Evolutionary conservation across 352 stramenopile genomes (phyloP).

Genomic region (Pythium rhizo-oryzae): DNA sequence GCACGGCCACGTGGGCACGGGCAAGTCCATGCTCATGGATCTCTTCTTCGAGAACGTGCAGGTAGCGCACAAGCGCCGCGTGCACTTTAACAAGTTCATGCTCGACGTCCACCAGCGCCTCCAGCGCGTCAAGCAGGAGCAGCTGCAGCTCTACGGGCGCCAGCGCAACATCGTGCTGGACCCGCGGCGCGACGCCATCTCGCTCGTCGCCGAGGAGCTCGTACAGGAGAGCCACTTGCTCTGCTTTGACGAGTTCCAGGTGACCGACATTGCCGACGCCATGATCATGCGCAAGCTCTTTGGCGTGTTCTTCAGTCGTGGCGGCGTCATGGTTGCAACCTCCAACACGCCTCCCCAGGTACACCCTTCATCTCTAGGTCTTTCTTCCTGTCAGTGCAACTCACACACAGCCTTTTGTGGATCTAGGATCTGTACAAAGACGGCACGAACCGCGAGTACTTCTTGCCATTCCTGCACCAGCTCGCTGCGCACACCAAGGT

Average conservation of each 20-base stretch:
- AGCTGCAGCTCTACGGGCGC: slow-evolving; percentile 76
- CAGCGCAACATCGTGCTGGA: slow-evolving; percentile 88
- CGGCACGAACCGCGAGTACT: slow-evolving; percentile 96
- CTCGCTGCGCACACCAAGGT: slow-evolving; percentile 90
- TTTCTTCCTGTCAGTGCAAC: not conserved
- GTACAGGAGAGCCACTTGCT: slow-evolving; percentile 90
- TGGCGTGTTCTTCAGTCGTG: slow-evolving; percentile 83
- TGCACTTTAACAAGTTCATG: slow-evolving; percentile 99
- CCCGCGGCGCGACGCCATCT: slow-evolving; percentile 68
- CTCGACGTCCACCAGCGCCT: slow-evolving; percentile 94
- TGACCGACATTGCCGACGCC: slow-evolving; percentile 97
- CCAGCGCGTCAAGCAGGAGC: slow-evolving; percentile 88
- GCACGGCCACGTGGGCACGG: slow-evolving; percentile 93
- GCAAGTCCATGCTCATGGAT: slow-evolving; percentile 98
- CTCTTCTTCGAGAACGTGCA: slow-evolving; percentile 86
- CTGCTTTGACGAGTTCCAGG: slow-evolving; percentile 98
- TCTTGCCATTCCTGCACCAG: slow-evolving; percentile 95
- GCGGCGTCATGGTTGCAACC: slow-evolving; percentile 95
- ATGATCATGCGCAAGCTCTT: slow-evolving; percentile 97
- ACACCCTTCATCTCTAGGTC: not conserved
- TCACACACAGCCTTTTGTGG: not conserved
- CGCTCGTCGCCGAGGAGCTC: slow-evolving; percentile 85
- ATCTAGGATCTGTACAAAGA: slow-evolving; percentile 93
- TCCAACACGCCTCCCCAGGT: slow-evolving; percentile 89
- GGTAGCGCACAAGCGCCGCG: slow-evolving; percentile 79